phyloP scores from a whole-genome alignment of 345 rosid species.

The Balakata baccata region DNA sequence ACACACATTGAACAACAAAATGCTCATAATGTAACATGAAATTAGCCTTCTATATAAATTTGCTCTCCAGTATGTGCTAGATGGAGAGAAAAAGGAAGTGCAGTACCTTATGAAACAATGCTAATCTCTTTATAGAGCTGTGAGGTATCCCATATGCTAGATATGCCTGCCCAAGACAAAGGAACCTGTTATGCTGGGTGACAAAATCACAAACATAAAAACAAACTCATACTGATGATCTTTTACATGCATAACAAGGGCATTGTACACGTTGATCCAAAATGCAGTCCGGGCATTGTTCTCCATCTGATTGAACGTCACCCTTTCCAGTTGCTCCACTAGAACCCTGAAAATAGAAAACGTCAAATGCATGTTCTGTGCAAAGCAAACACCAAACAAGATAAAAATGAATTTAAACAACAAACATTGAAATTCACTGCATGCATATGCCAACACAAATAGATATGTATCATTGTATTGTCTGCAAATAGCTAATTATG shows the following conservation, averaged over 20 bases:
- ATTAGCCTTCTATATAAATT: background rate
- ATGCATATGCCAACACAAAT: background rate
- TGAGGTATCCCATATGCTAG: conserved; percentile 80
- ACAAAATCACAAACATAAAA: conserved; percentile 2
- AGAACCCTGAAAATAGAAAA: conserved; percentile 54
- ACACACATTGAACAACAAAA: no score
- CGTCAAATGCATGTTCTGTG: background rate
- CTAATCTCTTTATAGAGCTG: conserved; percentile 64
- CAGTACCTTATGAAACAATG: conserved; percentile 90
- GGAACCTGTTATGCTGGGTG: conserved; percentile 3
- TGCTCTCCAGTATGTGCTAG: background rate
- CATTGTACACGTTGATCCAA: conserved; percentile 88
- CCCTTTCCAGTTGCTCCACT: conserved; percentile 82
- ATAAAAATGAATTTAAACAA: background rate
- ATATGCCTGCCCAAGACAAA: conserved; percentile 56
- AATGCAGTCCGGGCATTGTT: conserved; percentile 58
- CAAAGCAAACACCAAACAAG: background rate
- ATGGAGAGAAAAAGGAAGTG: conserved; percentile 25
- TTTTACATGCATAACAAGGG: conserved; percentile 92
- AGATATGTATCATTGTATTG: background rate
- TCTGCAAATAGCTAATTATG: background rate
- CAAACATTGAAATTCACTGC: background rate
- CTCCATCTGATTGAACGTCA: conserved; percentile 58
- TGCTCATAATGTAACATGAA: no score
- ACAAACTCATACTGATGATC: background rate